A percentile compares a stretch with the other conserved stretches of the same genome.
These are phyloP conservation scores for Candida ulmi DNA, from an alignment of 805 yeast species.

Conservation along the genomic window DNA sequence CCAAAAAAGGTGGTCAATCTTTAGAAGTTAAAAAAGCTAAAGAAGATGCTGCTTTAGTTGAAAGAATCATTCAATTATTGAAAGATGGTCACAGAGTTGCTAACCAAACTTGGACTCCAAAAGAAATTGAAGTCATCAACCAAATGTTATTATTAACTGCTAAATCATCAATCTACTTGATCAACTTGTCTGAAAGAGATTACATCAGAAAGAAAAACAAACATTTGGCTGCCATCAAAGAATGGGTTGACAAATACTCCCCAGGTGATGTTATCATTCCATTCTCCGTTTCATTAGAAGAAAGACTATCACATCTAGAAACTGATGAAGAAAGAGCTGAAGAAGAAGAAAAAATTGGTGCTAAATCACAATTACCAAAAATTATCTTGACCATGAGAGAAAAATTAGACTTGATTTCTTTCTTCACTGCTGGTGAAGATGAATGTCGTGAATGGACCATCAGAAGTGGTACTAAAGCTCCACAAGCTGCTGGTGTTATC, in stretches of 20 bases:
- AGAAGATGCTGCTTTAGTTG: constrained; percentile 74
- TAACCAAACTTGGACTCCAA: constrained; percentile 79
- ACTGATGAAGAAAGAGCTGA: constrained; percentile 75
- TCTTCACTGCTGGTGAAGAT: constrained; percentile 93
- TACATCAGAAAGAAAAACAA: constrained; percentile 85
- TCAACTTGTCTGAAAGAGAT: constrained; percentile 86
- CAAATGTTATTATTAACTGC: constrained; percentile 84
- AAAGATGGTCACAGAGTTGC: constrained; percentile 86
- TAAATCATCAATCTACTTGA: constrained; percentile 88
- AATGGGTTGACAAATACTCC: constrained; percentile 85
- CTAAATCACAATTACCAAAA: constrained; percentile 77
- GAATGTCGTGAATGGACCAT: constrained; percentile 99
- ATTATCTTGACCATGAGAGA: constrained; percentile 84
- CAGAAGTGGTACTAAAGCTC: constrained; percentile 87
- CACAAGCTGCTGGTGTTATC: constrained; percentile 98
- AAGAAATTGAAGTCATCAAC: constrained; percentile 90
- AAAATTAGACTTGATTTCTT: constrained; percentile 81
- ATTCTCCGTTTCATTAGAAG: constrained; percentile 88
- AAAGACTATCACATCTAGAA: constrained; percentile 82
- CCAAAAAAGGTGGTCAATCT: constrained; percentile 84
- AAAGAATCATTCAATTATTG: constrained; percentile 67
- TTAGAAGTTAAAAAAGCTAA: constrained; percentile 85
- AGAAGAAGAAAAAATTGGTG: constrained; percentile 69
- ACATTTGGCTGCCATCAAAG: constrained; percentile 72
- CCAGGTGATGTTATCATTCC: constrained; percentile 92